Conservation (phyloP, 257 asterid species). For the Capsicum chinense region DNA sequence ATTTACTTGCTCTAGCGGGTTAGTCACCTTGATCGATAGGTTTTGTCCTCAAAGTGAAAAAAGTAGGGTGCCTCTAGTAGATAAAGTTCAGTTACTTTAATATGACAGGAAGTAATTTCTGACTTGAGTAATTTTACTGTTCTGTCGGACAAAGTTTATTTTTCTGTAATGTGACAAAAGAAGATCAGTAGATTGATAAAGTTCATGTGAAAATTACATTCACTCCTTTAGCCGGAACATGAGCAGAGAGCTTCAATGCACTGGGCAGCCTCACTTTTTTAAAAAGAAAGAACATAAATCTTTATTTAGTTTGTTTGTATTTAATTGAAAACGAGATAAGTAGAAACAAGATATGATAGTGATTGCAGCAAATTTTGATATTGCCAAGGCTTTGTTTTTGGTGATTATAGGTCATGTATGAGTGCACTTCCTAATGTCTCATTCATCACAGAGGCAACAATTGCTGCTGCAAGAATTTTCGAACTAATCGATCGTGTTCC, state of each 20-base stretch:
- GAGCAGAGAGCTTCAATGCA: too few species aligned
- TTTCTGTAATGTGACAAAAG: background rate
- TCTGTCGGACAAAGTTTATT: background rate
- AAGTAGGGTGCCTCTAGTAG: background rate
- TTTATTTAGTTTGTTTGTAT: background rate
- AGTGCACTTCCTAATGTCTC: constrained; percentile 71
- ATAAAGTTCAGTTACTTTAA: background rate
- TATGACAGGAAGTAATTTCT: background rate
- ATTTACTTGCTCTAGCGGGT: background rate
- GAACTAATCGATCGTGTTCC: constrained; percentile 59
- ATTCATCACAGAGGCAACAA: constrained; percentile 58
- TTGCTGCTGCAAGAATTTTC: constrained; percentile 58
- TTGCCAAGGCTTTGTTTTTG: background rate
- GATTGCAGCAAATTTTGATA: background rate
- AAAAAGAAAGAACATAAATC: background rate
- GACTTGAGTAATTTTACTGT: background rate
- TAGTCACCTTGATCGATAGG: background rate
- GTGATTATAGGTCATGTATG: constrained; percentile 61
- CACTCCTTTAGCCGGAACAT: background rate
- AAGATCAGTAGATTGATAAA: too few species aligned
- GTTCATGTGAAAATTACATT: background rate
- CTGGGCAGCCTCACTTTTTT: too few species aligned
- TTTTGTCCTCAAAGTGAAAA: background rate
- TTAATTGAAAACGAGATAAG: background rate
- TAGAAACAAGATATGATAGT: background rate